A percentile compares a stretch with the other conserved stretches of the same genome.
These are phyloP conservation scores for Lepraria neglecta DNA, from an alignment of 495 filamentous ascomycete species.

Conservation along the genomic window DNA sequence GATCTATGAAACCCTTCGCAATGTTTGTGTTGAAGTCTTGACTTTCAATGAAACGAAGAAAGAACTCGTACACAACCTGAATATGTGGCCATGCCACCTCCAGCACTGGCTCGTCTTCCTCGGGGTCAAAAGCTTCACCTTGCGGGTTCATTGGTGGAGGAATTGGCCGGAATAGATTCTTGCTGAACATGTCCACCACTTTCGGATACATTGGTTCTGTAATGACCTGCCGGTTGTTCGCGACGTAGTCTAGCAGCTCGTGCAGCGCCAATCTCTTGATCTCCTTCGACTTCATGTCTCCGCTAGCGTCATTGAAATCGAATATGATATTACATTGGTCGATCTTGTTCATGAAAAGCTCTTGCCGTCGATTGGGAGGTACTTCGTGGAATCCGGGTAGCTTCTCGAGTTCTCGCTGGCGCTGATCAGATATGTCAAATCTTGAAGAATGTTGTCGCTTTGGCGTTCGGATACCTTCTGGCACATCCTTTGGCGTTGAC, in stretches of 20 bases:
- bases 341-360: constrained; percentile 99
- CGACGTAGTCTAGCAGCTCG: constrained; percentile 95
- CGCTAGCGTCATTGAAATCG: constrained; percentile 97
- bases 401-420: constrained; percentile 91
- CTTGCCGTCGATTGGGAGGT: constrained; percentile 86
- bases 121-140: constrained; percentile 96
- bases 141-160: constrained; percentile 95
- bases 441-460: constrained; percentile 95
- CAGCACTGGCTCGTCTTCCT: constrained; percentile 96
- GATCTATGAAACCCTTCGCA: constrained; percentile 97
- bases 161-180: constrained; percentile 96
- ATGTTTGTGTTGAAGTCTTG: constrained; percentile 99
- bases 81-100: constrained; percentile 99
- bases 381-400: constrained; percentile 98
- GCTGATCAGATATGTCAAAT: constrained; percentile 91
- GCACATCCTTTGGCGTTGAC: constrained; percentile 88
- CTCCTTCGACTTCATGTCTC: constrained; percentile 99
- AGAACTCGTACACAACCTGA: constrained; percentile 99
- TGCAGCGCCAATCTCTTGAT: constrained; percentile 97
- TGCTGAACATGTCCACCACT: constrained; percentile 98
- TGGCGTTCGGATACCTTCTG: constrained; percentile 90
- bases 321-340: constrained; percentile 99
- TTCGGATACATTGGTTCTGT: constrained; percentile 98
- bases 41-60: constrained; percentile 96
- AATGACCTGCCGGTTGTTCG: constrained; percentile 96